phyloP scores from a whole-genome alignment of 306 rosid species.

The Cicer bijugum region DNA sequence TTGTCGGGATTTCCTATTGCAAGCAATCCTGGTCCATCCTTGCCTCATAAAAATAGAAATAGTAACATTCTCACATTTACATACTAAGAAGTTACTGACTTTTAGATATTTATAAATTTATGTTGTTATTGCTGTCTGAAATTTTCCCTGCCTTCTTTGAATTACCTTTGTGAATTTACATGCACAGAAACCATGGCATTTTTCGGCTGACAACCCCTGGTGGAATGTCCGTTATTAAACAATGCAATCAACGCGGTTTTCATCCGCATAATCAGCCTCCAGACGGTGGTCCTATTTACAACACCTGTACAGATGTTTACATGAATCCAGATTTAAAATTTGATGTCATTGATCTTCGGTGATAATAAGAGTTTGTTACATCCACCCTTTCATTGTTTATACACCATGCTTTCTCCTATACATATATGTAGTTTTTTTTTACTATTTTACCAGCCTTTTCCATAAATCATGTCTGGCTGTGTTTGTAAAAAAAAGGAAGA shows the following conservation, averaged over 20 bases:
- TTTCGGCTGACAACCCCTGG: constrained; percentile 90
- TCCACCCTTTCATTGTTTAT: constrained; percentile 47
- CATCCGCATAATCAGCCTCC: constrained; percentile 85
- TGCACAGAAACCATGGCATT: constrained; percentile 87
- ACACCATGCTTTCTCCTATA: constrained; percentile 33
- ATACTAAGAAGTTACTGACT: not conserved
- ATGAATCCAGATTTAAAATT: constrained; percentile 82
- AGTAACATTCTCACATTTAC: not conserved
- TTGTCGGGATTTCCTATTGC: too few species aligned
- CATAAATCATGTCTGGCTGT: constrained; percentile 23
- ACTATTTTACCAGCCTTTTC: constrained; percentile 39
- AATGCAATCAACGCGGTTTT: constrained; percentile 93
- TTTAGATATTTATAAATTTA: not conserved
- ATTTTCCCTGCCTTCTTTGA: not conserved
- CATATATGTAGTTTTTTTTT: constrained; percentile 39
- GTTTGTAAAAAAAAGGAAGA: constrained; percentile 50
- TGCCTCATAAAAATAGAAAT: constrained; percentile 10
- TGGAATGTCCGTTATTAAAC: constrained; percentile 88
- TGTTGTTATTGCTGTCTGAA: not conserved
- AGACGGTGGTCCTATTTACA: constrained; percentile 89
- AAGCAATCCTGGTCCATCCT: too few species aligned
- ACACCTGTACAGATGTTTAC: constrained; percentile 88
- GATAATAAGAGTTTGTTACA: constrained; percentile 34
- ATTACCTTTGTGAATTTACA: constrained; percentile 32
- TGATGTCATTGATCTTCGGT: constrained; percentile 93